Evolutionary conservation across 768 basidiomycete species (phyloP).

Genomic region (Cystofilobasidium macerans): DNA sequence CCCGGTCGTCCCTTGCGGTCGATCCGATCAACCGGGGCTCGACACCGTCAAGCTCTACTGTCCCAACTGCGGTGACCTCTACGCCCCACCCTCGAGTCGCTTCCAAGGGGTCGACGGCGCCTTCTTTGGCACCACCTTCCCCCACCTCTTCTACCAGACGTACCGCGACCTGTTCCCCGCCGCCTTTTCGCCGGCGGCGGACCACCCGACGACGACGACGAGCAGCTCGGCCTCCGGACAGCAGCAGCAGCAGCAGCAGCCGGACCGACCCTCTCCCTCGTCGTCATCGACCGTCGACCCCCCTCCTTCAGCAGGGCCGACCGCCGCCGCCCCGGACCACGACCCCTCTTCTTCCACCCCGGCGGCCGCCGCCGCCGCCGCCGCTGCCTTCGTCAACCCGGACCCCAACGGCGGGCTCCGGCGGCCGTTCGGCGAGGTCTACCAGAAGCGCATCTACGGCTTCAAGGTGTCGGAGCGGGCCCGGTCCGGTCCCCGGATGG

Average conservation of each 20-base stretch:
- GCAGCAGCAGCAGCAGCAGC: constrained; percentile 4
- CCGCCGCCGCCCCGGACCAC: too few species aligned
- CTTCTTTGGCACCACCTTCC: constrained; percentile 98
- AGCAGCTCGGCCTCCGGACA: constrained; percentile 31
- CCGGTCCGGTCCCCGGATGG: constrained; percentile 90
- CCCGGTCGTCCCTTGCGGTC: constrained; percentile 86
- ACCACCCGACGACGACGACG: constrained; percentile 26
- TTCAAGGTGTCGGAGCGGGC: constrained; percentile 95
- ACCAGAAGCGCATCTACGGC: constrained; percentile 86
- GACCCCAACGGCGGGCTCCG: constrained; percentile 62
- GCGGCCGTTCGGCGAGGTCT: constrained; percentile 71
- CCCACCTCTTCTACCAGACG: constrained; percentile 94
- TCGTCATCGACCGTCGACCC: constrained; percentile 22
- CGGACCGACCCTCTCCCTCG: constrained; percentile 25
- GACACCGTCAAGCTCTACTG: constrained; percentile 98
- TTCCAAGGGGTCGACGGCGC: constrained; percentile 96
- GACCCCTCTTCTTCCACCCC: too few species aligned
- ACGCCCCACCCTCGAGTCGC: constrained; percentile 84
- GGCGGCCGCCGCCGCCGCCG: constrained; percentile 18
- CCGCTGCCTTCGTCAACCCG: constrained; percentile 63
- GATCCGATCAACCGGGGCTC: constrained; percentile 86
- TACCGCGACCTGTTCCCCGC: constrained; percentile 91
- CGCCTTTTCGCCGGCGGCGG: constrained; percentile 59
- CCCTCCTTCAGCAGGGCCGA: constrained; percentile 18
- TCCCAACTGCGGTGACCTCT: constrained; percentile 95